Conservation (phyloP, 164 flowering plant species). For the Macadamia tetraphylla region DNA sequence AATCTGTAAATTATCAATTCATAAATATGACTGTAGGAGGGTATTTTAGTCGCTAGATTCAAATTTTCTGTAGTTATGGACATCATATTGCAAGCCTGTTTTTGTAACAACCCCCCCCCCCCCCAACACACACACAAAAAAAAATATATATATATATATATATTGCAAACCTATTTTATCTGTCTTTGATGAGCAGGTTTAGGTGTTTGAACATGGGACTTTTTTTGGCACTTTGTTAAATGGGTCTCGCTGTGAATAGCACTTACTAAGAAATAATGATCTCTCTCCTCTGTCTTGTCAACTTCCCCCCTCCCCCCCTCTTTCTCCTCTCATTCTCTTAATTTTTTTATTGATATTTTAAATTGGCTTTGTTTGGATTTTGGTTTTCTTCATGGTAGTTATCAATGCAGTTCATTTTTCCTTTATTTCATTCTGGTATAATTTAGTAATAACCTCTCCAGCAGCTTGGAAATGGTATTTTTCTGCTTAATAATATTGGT, state of each 20-base stretch:
- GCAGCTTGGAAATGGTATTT: no score
- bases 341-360: neutral
- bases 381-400: neutral
- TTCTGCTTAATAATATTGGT: no score
- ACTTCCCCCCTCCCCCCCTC: neutral
- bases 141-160: no score
- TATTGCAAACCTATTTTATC: neutral
- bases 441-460: neutral
- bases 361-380: neutral
- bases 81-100: no score
- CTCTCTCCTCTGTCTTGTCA: neutral
- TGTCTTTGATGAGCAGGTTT: neutral
- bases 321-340: neutral
- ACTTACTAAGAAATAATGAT: neutral
- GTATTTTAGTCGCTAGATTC: no score
- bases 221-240: neutral
- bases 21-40: neutral
- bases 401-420: neutral
- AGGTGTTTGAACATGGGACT: neutral
- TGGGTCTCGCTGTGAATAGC: neutral
- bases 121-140: no score
- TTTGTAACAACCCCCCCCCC: no score
- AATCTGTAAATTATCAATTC: no score
- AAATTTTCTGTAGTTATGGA: no score
- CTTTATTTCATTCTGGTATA: neutral